Percentiles rank a stretch among this genome's conserved stretches.
Conservation (phyloP, 2,329 filamentous ascomycete genomes). For the Colletotrichum magnum region DNA sequence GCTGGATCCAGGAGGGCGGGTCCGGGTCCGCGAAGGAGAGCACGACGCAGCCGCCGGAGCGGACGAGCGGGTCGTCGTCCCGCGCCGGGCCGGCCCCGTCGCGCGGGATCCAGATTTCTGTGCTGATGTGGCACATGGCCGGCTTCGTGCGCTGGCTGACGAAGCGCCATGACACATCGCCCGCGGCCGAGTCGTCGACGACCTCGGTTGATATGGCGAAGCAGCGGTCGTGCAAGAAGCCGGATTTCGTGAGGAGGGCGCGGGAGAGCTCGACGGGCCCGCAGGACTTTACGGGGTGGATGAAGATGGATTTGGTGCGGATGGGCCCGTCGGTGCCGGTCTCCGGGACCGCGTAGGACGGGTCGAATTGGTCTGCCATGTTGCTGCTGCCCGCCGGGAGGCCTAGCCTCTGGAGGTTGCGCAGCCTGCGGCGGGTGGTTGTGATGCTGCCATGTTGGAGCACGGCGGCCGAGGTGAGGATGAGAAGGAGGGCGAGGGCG, state of each 20-base stretch:
- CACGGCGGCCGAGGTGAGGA: rapidly evolving
- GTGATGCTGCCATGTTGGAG: conserved; percentile 14
- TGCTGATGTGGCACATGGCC: conserved; percentile 38
- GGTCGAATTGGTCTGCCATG: conserved; percentile 46
- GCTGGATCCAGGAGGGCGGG: not conserved
- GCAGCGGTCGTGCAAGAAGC: conserved; percentile 45
- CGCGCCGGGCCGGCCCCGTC: not conserved
- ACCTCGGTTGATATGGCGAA: conserved; percentile 49
- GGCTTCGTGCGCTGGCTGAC: conserved; percentile 47
- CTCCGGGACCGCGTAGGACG: conserved; percentile 37
- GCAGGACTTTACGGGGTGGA: conserved; percentile 49
- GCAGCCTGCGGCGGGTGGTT: conserved; percentile 12
- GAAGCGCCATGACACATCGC: conserved; percentile 43
- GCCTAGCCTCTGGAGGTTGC: conserved; percentile 38
- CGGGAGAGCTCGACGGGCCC: conserved; percentile 45
- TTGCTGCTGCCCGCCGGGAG: conserved; percentile 40
- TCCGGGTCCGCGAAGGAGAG: conserved; percentile 18
- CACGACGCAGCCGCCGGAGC: conserved; percentile 13
- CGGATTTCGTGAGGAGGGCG: conserved; percentile 45
- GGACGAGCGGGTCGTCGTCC: conserved; percentile 31
- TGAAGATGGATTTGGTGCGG: conserved; percentile 46
- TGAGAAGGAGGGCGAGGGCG: not conserved
- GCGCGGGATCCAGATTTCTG: conserved; percentile 40
- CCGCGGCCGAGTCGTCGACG: conserved; percentile 42
- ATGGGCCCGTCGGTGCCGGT: conserved; percentile 26